phyloP scores from a whole-genome alignment of 805 yeast species.

The Ogataea thermomethanolica region DNA sequence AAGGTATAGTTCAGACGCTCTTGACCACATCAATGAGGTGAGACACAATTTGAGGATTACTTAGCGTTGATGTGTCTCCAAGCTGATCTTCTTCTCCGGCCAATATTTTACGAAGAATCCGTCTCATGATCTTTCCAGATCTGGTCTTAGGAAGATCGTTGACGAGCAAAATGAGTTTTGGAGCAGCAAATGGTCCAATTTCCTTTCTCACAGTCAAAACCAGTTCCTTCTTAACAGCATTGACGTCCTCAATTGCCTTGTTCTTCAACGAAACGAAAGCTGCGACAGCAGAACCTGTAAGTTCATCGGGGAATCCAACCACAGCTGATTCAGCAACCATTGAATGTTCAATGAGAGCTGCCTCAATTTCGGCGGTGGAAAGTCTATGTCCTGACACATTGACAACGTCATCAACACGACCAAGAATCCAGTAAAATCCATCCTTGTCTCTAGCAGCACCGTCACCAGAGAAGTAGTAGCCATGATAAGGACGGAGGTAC shows the following conservation, averaged over 20 bases:
- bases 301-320: slow-evolving; percentile 77
- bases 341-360: slow-evolving; percentile 70
- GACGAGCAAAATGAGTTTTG: slow-evolving; percentile 68
- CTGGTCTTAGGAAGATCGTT: slow-evolving; percentile 82
- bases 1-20: not conserved
- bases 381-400: slow-evolving; percentile 84
- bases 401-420: slow-evolving; percentile 86
- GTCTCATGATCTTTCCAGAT: slow-evolving; percentile 85
- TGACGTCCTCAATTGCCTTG: slow-evolving; percentile 43
- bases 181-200: slow-evolving; percentile 86
- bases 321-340: slow-evolving; percentile 78
- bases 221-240: slow-evolving; percentile 57
- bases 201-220: slow-evolving; percentile 69
- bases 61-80: slow-evolving; percentile 75
- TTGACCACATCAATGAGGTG: slow-evolving; percentile 57
- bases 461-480: slow-evolving; percentile 82
- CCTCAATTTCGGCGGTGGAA: slow-evolving; percentile 87
- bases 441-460: slow-evolving; percentile 85
- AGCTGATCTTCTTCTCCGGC: slow-evolving; percentile 77
- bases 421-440: slow-evolving; percentile 82
- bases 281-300: slow-evolving; percentile 84
- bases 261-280: slow-evolving; percentile 76
- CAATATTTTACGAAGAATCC: slow-evolving; percentile 73
- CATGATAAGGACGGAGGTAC: slow-evolving; percentile 78
- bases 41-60: slow-evolving; percentile 71